Percentiles rank a stretch among this genome's conserved stretches.
Evolutionary conservation across 192 early-diverging fungal species (phyloP).

Genomic region (Geranomyces michiganensis): DNA sequence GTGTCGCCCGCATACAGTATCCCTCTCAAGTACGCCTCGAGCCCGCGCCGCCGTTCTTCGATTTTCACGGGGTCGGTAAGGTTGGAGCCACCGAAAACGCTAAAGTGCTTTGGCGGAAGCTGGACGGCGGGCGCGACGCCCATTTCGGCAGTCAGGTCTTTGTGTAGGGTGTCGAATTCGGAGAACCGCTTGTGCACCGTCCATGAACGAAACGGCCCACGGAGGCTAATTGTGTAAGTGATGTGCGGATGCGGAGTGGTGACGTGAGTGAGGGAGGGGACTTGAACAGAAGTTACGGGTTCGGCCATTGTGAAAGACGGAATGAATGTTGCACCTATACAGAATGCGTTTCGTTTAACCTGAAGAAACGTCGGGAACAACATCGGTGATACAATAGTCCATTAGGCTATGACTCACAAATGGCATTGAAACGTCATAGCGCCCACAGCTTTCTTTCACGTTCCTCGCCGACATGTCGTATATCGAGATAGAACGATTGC

Average conservation of each 20-base stretch:
- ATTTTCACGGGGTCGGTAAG: slow-evolving; percentile 61
- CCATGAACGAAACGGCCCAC: slow-evolving; percentile 82
- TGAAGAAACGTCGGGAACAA: too few species aligned
- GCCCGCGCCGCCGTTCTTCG: slow-evolving; percentile 73
- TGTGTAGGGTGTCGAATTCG: slow-evolving; percentile 77
- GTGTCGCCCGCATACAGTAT: slow-evolving; percentile 74
- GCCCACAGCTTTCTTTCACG: background rate
- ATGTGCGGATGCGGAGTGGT: slow-evolving; percentile 62
- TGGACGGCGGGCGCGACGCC: slow-evolving; percentile 62
- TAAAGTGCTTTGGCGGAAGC: slow-evolving; percentile 73
- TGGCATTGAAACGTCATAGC: too few species aligned
- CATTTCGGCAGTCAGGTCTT: slow-evolving; percentile 64
- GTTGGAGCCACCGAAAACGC: slow-evolving; percentile 49
- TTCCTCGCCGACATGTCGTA: background rate
- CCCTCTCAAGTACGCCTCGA: slow-evolving; percentile 78
- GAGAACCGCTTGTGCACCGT: slow-evolving; percentile 70
- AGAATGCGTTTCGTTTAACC: too few species aligned
- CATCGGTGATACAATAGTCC: too few species aligned
- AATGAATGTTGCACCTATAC: too few species aligned
- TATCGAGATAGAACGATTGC: slow-evolving; percentile 9
- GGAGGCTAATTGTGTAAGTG: slow-evolving; percentile 73
- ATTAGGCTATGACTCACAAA: too few species aligned
- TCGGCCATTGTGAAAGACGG: slow-evolving; percentile 60
- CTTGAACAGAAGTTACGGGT: slow-evolving; percentile 58
- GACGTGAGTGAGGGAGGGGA: slow-evolving; percentile 61